Conservation (phyloP, 371 early-diverging fungal genomes). For the Mucor circinelloides region DNA sequence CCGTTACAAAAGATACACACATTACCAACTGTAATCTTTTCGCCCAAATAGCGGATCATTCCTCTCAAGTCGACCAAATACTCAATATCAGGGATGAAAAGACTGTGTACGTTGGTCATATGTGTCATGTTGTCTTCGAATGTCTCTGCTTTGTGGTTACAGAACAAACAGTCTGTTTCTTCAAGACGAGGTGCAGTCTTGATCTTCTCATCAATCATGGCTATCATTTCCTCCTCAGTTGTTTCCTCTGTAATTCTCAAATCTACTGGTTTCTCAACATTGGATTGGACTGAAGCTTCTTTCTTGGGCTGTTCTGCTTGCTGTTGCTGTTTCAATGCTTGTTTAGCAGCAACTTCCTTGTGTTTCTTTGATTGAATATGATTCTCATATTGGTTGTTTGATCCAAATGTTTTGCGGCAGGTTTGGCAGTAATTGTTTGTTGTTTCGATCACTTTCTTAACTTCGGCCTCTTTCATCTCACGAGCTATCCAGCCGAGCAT, state of each 20-base stretch:
- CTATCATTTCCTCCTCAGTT: slow-evolving; percentile 47
- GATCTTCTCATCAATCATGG: slow-evolving; percentile 77
- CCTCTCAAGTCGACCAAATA: slow-evolving; percentile 88
- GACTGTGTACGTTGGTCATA: slow-evolving; percentile 88
- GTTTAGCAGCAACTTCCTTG: slow-evolving; percentile 69
- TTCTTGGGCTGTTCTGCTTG: slow-evolving; percentile 2
- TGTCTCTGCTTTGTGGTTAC: slow-evolving; percentile 63
- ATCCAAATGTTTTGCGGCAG: slow-evolving; percentile 70
- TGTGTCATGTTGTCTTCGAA: slow-evolving; percentile 88
- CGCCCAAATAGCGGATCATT: slow-evolving; percentile 87
- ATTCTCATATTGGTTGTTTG: slow-evolving; percentile 85
- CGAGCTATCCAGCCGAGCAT: slow-evolving; percentile 27
- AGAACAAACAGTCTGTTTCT: slow-evolving; percentile 84
- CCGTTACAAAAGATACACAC: slow-evolving; percentile 95
- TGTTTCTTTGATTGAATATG: slow-evolving; percentile 93
- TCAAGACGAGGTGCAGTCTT: slow-evolving; percentile 63
- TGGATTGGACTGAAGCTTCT: slow-evolving; percentile 16
- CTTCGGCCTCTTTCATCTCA: slow-evolving; percentile 24
- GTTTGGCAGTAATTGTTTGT: slow-evolving; percentile 40
- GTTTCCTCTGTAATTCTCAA: slow-evolving; percentile 56
- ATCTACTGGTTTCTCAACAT: slow-evolving; percentile 41
- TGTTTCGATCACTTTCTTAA: slow-evolving; percentile 22
- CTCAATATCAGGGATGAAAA: slow-evolving; percentile 97
- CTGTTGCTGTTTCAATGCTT: slow-evolving; percentile 19
- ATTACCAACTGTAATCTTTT: slow-evolving; percentile 89